Conservation (phyloP, 768 basidiomycete species). For the Russula abietina region DNA sequence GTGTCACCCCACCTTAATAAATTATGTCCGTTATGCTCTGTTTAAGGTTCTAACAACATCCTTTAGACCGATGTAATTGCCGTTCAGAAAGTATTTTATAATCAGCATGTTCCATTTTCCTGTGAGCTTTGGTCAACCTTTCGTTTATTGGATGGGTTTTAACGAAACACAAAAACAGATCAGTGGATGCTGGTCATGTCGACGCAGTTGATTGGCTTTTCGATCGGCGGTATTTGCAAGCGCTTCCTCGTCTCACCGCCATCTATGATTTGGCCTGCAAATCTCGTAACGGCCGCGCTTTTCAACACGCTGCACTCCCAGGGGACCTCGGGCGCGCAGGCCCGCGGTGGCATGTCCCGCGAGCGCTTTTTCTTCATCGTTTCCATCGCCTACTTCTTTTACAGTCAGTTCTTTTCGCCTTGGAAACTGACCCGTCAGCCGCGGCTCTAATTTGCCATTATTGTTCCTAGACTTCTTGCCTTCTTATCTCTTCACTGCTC, state of each 20-base stretch:
- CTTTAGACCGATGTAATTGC: constrained; percentile 40
- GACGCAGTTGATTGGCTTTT: constrained; percentile 40
- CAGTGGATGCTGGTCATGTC: constrained; percentile 40
- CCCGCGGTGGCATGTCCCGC: constrained; percentile 44
- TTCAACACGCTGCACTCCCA: constrained; percentile 41
- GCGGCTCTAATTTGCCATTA: not conserved
- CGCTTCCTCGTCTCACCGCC: constrained; percentile 42
- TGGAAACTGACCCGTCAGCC: constrained; percentile 39
- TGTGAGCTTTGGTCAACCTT: constrained; percentile 25
- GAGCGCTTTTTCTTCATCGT: constrained; percentile 46
- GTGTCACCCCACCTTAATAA: not conserved
- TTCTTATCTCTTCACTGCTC: constrained; percentile 26
- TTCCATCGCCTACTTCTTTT: constrained; percentile 35
- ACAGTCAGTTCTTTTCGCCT: constrained; percentile 61
- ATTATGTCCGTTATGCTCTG: not conserved
- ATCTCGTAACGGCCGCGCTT: constrained; percentile 39
- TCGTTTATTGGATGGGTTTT: not conserved
- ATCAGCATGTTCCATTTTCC: constrained; percentile 33
- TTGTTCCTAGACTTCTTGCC: constrained; percentile 4
- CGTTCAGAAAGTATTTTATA: constrained; percentile 43
- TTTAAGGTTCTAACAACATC: not conserved
- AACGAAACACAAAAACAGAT: constrained; percentile 12
- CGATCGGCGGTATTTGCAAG: constrained; percentile 39
- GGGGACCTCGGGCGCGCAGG: constrained; percentile 39
- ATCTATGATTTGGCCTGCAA: constrained; percentile 43